Evolutionary conservation across 306 rosid species (phyloP).

Genomic region (Abrus precatorius): DNA sequence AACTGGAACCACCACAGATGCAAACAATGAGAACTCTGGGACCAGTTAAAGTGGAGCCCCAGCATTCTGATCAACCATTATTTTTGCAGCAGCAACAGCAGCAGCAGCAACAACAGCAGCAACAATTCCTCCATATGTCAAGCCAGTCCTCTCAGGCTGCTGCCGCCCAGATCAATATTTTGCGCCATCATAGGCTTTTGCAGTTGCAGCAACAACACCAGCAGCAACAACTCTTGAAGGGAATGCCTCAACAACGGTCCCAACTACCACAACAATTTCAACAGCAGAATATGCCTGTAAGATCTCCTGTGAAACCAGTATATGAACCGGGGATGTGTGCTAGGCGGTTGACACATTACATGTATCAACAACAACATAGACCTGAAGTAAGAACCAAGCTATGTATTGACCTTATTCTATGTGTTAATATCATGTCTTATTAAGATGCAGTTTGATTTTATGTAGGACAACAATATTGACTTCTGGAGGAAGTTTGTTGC

Average conservation of each 20-base stretch:
- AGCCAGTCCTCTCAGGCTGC: constrained; percentile 89
- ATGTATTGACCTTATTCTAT: constrained; percentile 16
- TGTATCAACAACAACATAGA: constrained; percentile 95
- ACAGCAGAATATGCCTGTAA: constrained; percentile 76
- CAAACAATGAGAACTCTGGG: constrained; percentile 66
- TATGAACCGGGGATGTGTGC: constrained; percentile 99
- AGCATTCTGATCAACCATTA: constrained; percentile 80
- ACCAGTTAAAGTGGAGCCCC: constrained; percentile 81
- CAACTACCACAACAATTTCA: constrained; percentile 87
- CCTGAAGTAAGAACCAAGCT: constrained; percentile 74
- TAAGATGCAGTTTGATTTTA: constrained; percentile 46
- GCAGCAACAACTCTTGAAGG: constrained; percentile 84
- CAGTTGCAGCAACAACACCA: constrained; percentile 91
- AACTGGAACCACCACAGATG: constrained; percentile 85
- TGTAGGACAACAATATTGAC: constrained; percentile 90
- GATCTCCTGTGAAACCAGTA: constrained; percentile 81
- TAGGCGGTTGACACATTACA: constrained; percentile 88
- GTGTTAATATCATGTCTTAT: not conserved
- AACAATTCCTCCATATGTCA: constrained; percentile 81
- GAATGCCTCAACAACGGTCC: constrained; percentile 89
- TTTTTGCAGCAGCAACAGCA: constrained; percentile 76
- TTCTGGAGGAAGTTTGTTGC: constrained; percentile 99
- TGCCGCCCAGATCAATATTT: constrained; percentile 85
- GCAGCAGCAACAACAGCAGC: constrained; percentile 65
- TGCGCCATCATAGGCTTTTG: constrained; percentile 82